Evolutionary conservation across 139 green algal species (phyloP).

Genomic region (Desmodesmus armatus): DNA sequence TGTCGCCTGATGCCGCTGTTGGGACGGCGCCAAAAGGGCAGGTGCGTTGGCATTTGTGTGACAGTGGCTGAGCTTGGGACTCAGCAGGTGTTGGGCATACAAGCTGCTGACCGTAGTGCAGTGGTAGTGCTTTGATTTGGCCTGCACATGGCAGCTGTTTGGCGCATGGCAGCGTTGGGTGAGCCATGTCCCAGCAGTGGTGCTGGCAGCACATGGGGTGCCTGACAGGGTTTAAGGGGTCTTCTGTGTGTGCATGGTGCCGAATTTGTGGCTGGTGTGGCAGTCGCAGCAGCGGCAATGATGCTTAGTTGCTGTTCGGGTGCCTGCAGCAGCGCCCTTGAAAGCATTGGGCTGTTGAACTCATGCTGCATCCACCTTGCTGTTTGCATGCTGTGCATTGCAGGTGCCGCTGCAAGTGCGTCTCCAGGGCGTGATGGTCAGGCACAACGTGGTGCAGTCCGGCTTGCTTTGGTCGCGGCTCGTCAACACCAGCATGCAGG

Average conservation of each 20-base stretch:
- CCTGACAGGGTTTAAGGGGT: too few species aligned
- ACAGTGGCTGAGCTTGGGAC: neutral
- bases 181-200: too few species aligned
- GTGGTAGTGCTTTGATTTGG: too few species aligned
- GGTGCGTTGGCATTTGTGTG: neutral
- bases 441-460: neutral
- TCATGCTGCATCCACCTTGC: neutral
- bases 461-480: conserved; percentile 8
- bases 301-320: neutral
- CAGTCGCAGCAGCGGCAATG: neutral
- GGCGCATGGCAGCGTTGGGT: too few species aligned
- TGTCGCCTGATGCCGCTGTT: neutral
- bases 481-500: conserved; percentile 2
- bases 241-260: too few species aligned
- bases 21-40: neutral
- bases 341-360: neutral
- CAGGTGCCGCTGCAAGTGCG: conserved; percentile 5
- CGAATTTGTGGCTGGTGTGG: too few species aligned
- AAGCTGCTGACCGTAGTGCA: too few species aligned
- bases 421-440: neutral
- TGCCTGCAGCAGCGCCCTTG: too few species aligned
- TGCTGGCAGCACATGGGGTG: too few species aligned
- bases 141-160: too few species aligned
- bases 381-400: neutral
- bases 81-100: too few species aligned